Conservation (phyloP, 257 asterid species). For the Scutellaria barbata region DNA sequence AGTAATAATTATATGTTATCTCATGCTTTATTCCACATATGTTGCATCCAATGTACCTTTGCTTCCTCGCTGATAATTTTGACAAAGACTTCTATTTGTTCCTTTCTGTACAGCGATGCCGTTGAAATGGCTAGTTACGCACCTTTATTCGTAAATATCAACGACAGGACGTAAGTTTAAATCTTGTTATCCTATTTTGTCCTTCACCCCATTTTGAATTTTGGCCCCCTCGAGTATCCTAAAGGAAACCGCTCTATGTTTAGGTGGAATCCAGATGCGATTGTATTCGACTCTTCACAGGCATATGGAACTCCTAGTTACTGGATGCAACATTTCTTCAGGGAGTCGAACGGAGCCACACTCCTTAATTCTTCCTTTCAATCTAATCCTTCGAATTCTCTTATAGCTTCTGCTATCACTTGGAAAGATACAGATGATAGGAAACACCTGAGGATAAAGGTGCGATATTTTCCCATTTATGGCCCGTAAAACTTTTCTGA, state of each 20-base stretch:
- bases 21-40: too few species aligned
- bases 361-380: conserved; percentile 67
- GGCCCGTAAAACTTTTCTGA: not conserved
- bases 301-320: conserved; percentile 90
- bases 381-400: conserved; percentile 52
- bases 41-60: not conserved
- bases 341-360: conserved; percentile 86
- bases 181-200: conserved; percentile 19
- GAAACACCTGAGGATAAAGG: conserved; percentile 70
- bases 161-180: conserved; percentile 65
- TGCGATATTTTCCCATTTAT: conserved; percentile 26
- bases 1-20: too few species aligned
- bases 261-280: conserved; percentile 97
- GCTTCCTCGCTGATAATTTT: conserved; percentile 1
- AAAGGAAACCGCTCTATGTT: not conserved
- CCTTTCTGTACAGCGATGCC: conserved; percentile 59
- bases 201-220: conserved; percentile 1
- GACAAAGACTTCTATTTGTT: conserved; percentile 22
- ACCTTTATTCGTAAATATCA: conserved; percentile 77
- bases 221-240: not conserved
- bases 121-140: conserved; percentile 95
- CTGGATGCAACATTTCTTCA: conserved; percentile 97
- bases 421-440: conserved; percentile 59
- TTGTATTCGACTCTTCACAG: conserved; percentile 78
- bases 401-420: conserved; percentile 74